phyloP scores from a whole-genome alignment of 192 early-diverging fungal genomes.

The Entrophospora sp. region DNA sequence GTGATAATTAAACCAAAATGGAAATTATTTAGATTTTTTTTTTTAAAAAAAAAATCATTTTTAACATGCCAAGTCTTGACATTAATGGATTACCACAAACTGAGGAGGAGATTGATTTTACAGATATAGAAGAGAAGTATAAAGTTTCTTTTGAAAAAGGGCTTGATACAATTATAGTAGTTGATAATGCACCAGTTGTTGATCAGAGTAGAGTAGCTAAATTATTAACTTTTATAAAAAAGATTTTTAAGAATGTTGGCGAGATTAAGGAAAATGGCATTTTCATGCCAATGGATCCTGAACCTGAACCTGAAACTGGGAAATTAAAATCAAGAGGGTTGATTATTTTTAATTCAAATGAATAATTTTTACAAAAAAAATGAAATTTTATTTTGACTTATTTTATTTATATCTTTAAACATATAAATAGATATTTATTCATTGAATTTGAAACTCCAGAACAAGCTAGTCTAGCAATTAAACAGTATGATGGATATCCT shows the following conservation, averaged over 20 bases:
- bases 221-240: conserved; percentile 61
- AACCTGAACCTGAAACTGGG: conserved; percentile 43
- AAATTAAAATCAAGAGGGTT: conserved; percentile 76
- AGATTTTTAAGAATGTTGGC: conserved; percentile 72
- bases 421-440: conserved; percentile 66
- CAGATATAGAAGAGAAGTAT: conserved; percentile 78
- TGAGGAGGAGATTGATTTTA: conserved; percentile 83
- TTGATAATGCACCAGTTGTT: conserved; percentile 87
- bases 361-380: neutral
- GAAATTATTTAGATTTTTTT: too few relatives aligned
- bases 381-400: neutral
- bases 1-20: too few relatives aligned
- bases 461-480: conserved; percentile 71
- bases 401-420: neutral
- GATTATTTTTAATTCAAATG: too few relatives aligned
- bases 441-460: conserved; percentile 86
- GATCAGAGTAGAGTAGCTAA: conserved; percentile 80
- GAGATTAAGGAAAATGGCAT: conserved; percentile 75
- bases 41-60: neutral
- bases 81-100: conserved; percentile 52
- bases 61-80: conserved; percentile 43
- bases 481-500: conserved; percentile 63
- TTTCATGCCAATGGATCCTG: conserved; percentile 77
- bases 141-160: conserved; percentile 62
- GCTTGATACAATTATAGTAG: conserved; percentile 78